These are phyloP conservation scores for Spathaspora sp. DNA, from an alignment of 1,139 yeast species.

Conservation along the genomic window DNA sequence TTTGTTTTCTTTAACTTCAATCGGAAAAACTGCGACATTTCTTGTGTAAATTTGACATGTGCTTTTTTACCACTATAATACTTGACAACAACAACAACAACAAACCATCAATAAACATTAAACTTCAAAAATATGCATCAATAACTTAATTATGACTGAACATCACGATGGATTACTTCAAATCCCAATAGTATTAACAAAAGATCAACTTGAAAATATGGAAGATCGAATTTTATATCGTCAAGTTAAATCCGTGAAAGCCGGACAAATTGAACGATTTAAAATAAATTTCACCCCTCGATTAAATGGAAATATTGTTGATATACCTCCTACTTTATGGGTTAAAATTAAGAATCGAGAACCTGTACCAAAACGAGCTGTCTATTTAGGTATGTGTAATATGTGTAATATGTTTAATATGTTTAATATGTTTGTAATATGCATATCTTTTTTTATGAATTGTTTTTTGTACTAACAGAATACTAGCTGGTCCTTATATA, in stretches of 20 bases:
- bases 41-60: too few species aligned
- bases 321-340: conserved; percentile 41
- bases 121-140: not conserved
- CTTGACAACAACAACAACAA: not conserved
- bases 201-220: conserved; percentile 12
- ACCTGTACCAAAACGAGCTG: conserved; percentile 77
- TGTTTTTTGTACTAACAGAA: not conserved
- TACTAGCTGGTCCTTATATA: conserved; percentile 80
- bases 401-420: too few species aligned
- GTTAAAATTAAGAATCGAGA: conserved; percentile 74
- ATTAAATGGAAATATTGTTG: conserved; percentile 17
- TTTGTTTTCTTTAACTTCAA: too few species aligned
- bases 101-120: not conserved
- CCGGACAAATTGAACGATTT: conserved; percentile 41
- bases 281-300: conserved; percentile 33
- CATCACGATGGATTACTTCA: not conserved
- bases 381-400: conserved; percentile 54
- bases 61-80: too few species aligned
- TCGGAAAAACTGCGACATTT: too few species aligned
- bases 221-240: conserved; percentile 31
- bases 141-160: not conserved
- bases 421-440: not conserved
- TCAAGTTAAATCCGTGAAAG: conserved; percentile 32
- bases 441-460: not conserved
- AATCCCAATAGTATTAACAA: conserved; percentile 14